phyloP scores from a whole-genome alignment of 2,329 filamentous ascomycete species.

The Penicillium concentricum region DNA sequence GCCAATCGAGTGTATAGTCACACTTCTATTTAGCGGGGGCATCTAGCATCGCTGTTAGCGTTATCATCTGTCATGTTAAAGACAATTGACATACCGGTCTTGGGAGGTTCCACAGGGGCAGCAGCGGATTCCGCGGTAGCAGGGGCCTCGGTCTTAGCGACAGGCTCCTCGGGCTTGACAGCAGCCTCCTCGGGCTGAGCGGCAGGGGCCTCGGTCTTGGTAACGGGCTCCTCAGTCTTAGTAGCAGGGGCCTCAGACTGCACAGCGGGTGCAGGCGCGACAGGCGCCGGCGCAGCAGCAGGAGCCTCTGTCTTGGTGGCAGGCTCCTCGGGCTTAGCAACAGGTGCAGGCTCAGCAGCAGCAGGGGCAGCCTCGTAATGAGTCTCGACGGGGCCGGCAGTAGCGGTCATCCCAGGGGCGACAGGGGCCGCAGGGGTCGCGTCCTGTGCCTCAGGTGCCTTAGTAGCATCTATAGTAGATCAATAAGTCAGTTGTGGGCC shows the following conservation, averaged over 20 bases:
- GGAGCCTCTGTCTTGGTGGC: neutral
- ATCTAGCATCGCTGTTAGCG: neutral
- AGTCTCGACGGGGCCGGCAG: neutral
- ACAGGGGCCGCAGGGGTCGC: neutral
- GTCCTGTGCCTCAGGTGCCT: neutral
- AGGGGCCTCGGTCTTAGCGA: neutral
- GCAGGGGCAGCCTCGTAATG: neutral
- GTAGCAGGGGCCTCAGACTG: neutral
- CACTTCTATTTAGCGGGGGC: slow-evolving; percentile 3
- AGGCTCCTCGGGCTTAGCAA: neutral
- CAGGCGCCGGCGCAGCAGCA: neutral
- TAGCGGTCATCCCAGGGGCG: neutral
- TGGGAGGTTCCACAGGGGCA: neutral
- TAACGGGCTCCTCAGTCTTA: neutral
- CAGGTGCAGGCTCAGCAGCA: neutral
- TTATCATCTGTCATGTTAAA: neutral
- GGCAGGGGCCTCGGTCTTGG: neutral
- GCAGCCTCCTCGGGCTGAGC: neutral
- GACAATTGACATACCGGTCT: neutral
- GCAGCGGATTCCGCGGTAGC: neutral
- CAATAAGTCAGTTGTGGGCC: neutral
- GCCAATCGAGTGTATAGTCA: neutral
- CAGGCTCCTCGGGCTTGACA: neutral
- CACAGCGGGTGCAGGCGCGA: neutral
- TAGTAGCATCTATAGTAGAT: neutral